Conservation (phyloP, 2,329 filamentous ascomycete genomes). For the Xylariaceae sp. region DNA sequence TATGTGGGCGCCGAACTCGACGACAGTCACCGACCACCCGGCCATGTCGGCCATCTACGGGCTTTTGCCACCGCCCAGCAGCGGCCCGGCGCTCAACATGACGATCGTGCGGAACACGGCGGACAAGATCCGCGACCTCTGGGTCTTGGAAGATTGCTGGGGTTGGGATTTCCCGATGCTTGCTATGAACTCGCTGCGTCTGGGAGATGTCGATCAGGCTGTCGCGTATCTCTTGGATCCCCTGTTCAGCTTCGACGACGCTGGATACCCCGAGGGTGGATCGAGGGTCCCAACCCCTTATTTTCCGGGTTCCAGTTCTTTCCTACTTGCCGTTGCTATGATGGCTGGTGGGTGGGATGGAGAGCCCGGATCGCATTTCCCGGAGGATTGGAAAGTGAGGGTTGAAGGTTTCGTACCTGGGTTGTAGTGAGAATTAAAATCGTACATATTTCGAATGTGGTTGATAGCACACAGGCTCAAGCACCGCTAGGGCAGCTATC, state of each 20-base stretch:
- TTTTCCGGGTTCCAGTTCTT: conserved; percentile 57
- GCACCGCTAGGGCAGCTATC: too few relatives aligned
- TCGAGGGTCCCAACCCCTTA: conserved; percentile 63
- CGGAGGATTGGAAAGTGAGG: conserved; percentile 53
- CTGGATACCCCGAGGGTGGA: conserved; percentile 61
- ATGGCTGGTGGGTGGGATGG: conserved; percentile 65
- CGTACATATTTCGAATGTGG: too few relatives aligned
- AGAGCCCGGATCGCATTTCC: conserved; percentile 53
- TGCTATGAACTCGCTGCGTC: conserved; percentile 52
- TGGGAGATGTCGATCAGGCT: conserved; percentile 49
- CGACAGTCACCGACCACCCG: conserved; percentile 51
- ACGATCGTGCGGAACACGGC: conserved; percentile 48
- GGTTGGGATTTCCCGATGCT: conserved; percentile 55
- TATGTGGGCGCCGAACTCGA: conserved; percentile 49
- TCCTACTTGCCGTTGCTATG: conserved; percentile 62
- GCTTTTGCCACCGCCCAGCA: conserved; percentile 49
- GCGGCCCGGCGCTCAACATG: conserved; percentile 45
- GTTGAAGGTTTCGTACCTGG: conserved; percentile 56
- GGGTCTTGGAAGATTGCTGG: conserved; percentile 50
- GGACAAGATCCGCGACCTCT: conserved; percentile 46
- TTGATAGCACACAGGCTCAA: too few relatives aligned
- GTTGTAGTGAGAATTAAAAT: too few relatives aligned
- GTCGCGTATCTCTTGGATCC: conserved; percentile 55
- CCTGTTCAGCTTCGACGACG: conserved; percentile 61
- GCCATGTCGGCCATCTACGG: conserved; percentile 53